These are phyloP conservation scores for Penicillium sp. DNA, from an alignment of 2,329 filamentous ascomycete species.

Conservation along the genomic window DNA sequence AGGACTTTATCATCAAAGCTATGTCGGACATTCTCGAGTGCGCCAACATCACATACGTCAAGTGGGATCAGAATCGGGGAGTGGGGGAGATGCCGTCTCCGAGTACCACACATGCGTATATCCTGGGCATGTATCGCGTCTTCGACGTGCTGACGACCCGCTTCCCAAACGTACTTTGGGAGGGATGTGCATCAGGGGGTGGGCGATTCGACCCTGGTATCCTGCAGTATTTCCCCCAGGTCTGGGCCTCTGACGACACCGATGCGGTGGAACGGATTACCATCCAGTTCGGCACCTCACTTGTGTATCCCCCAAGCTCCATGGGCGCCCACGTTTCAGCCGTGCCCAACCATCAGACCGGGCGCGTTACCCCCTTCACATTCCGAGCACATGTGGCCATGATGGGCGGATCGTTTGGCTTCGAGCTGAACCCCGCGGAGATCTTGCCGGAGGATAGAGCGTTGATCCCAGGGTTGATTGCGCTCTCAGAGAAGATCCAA, in stretches of 20 bases:
- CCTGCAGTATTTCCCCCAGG: constrained; percentile 68
- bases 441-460: constrained; percentile 58
- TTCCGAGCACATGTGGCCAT: constrained; percentile 71
- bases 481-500: constrained; percentile 60
- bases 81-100: constrained; percentile 65
- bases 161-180: constrained; percentile 68
- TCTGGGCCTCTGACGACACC: constrained; percentile 70
- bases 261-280: constrained; percentile 65
- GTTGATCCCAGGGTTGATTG: constrained; percentile 60
- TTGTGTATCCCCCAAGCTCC: constrained; percentile 65
- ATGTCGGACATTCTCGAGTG: constrained; percentile 61
- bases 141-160: constrained; percentile 63
- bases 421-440: constrained; percentile 64
- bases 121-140: constrained; percentile 67
- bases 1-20: constrained; percentile 64
- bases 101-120: constrained; percentile 62
- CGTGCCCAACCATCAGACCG: constrained; percentile 63
- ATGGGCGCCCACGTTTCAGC: constrained; percentile 70
- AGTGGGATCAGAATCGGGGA: constrained; percentile 71
- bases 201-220: constrained; percentile 68
- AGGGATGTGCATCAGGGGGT: constrained; percentile 69
- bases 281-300: constrained; percentile 69
- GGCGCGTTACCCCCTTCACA: constrained; percentile 59
- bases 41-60: constrained; percentile 64
- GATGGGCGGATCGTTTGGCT: constrained; percentile 71